phyloP scores from a whole-genome alignment of 208 protist species.

The Leishmania braziliensis region DNA sequence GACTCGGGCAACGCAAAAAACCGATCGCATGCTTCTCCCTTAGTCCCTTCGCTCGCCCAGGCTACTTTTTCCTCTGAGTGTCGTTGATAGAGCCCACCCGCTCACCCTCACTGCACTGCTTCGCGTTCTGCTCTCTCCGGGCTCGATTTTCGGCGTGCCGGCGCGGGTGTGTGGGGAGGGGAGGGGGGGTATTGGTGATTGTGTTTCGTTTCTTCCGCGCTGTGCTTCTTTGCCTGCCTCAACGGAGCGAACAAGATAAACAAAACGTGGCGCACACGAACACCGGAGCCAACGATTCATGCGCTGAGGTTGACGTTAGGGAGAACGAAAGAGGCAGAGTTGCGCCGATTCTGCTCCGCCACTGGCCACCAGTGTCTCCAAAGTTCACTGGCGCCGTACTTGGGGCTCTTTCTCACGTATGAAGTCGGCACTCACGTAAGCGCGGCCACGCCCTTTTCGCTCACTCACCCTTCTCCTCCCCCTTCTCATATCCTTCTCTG shows the following conservation, averaged over 20 bases:
- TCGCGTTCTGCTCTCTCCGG: neutral
- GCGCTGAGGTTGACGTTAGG: neutral
- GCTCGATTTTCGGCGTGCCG: neutral
- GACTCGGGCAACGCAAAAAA: neutral
- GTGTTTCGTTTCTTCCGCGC: neutral
- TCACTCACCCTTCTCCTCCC: neutral
- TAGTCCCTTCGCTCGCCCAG: too few relatives aligned
- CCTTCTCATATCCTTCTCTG: neutral
- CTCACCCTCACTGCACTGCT: neutral
- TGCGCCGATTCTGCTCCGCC: neutral
- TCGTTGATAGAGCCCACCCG: neutral
- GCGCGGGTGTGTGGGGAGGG: neutral
- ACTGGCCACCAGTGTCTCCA: neutral
- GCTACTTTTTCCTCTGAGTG: neutral
- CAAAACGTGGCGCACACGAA: neutral
- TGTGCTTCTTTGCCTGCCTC: neutral
- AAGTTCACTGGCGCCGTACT: neutral
- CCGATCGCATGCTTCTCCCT: neutral
- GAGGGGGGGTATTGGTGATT: neutral
- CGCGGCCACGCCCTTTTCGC: neutral
- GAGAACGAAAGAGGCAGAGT: neutral
- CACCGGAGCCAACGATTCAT: neutral
- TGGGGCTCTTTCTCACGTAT: neutral
- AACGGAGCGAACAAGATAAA: neutral
- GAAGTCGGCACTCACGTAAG: neutral